A percentile compares a stretch with the other conserved stretches of the same genome.
Conservation (phyloP, 768 basidiomycete species). For the Pulveroboletus frians region DNA sequence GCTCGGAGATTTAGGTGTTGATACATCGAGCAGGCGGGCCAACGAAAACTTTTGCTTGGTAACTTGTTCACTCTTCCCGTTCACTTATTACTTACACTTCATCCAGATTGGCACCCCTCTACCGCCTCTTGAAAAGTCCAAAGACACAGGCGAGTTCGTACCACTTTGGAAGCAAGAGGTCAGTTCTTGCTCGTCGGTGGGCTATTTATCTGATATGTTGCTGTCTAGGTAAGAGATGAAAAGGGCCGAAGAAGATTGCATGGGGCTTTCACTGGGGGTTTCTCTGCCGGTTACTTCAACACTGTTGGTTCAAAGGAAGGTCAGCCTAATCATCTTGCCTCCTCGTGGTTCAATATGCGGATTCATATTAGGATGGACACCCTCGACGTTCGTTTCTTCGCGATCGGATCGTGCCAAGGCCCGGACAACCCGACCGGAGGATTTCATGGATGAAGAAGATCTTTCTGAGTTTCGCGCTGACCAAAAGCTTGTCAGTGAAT, state of each 20-base stretch:
- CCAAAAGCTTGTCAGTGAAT: slow-evolving; percentile 69
- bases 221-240: slow-evolving; percentile 78
- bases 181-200: slow-evolving; percentile 22
- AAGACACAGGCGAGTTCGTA: slow-evolving; percentile 90
- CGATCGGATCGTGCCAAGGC: slow-evolving; percentile 64
- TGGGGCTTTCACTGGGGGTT: slow-evolving; percentile 97
- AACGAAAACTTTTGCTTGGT: slow-evolving; percentile 87
- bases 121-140: slow-evolving; percentile 90
- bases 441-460: slow-evolving; percentile 99
- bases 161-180: slow-evolving; percentile 99
- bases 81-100: background rate
- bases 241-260: slow-evolving; percentile 90
- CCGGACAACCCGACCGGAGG: slow-evolving; percentile 65
- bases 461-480: slow-evolving; percentile 74
- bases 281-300: slow-evolving; percentile 97
- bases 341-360: background rate
- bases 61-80: slow-evolving; percentile 13
- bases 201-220: slow-evolving; percentile 15
- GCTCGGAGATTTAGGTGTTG: slow-evolving; percentile 74
- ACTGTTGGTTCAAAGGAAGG: slow-evolving; percentile 96
- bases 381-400: slow-evolving; percentile 89
- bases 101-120: slow-evolving; percentile 87
- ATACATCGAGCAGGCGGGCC: slow-evolving; percentile 62
- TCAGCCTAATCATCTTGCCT: slow-evolving; percentile 23
- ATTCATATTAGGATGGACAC: slow-evolving; percentile 78